Evolutionary conservation across 2,329 filamentous ascomycete genomes (phyloP).

Genomic region (Dryadomyces quercivorus): DNA sequence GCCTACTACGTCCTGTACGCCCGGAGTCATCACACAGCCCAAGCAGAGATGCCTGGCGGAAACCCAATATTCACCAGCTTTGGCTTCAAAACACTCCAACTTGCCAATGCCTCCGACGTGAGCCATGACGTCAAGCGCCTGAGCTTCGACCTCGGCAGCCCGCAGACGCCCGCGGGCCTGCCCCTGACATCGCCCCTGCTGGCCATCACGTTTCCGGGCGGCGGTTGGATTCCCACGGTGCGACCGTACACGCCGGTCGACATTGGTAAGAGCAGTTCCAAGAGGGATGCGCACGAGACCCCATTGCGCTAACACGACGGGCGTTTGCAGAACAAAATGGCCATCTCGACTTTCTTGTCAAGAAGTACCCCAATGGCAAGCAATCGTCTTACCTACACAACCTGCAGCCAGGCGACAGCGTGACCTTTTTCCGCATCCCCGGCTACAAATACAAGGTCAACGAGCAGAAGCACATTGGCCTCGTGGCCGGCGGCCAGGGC

Average conservation of each 20-base stretch:
- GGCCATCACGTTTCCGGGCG: constrained; percentile 45
- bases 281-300: too few species aligned
- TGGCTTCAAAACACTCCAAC: constrained; percentile 31
- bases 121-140: constrained; percentile 48
- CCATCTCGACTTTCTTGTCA: constrained; percentile 51
- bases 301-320: too few species aligned
- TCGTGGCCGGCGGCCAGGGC: constrained; percentile 60
- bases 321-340: constrained; percentile 36
- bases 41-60: constrained; percentile 9
- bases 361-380: constrained; percentile 54
- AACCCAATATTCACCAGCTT: constrained; percentile 13
- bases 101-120: constrained; percentile 38
- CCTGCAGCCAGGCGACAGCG: constrained; percentile 45
- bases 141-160: constrained; percentile 40
- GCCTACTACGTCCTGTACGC: constrained; percentile 10
- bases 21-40: neutral
- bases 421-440: constrained; percentile 45
- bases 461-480: constrained; percentile 37
- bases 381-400: constrained; percentile 55
- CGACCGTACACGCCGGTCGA: constrained; percentile 56
- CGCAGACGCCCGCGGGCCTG: constrained; percentile 34
- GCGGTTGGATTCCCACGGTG: constrained; percentile 43
- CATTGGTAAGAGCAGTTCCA: constrained; percentile 24
- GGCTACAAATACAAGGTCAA: constrained; percentile 42
- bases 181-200: constrained; percentile 43